Evolutionary conservation across 257 asterid species (phyloP).

Genomic region (Linaria vulgaris): DNA sequence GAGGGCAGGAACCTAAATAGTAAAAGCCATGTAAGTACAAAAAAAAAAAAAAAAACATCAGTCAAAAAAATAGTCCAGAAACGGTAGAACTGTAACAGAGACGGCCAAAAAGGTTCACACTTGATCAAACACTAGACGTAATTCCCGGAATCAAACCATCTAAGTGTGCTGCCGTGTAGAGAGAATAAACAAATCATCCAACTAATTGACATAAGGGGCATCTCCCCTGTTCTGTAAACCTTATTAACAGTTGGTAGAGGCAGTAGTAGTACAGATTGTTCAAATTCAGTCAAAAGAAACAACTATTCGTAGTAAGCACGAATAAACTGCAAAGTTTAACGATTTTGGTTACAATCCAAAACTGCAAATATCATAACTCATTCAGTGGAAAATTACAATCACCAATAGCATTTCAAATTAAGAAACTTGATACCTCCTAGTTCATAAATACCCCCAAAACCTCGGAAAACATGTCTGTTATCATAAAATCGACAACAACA

Average conservation of each 20-base stretch:
- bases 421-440: too few relatives aligned
- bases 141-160: slow-evolving; percentile 12
- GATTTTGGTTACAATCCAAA: not conserved
- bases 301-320: not conserved
- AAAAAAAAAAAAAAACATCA: slow-evolving; percentile 7
- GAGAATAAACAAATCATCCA: slow-evolving; percentile 3
- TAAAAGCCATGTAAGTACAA: slow-evolving; percentile 10
- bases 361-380: too few relatives aligned
- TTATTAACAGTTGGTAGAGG: slow-evolving; percentile 4
- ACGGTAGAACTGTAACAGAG: not conserved
- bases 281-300: slow-evolving; percentile 15
- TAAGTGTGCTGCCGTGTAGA: not conserved
- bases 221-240: not conserved
- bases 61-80: not conserved
- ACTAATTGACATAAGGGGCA: not conserved
- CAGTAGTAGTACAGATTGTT: not conserved
- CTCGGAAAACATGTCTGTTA: too few relatives aligned
- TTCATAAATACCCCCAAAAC: not conserved
- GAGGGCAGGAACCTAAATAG: slow-evolving; percentile 22
- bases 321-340: not conserved
- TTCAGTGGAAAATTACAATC: not conserved
- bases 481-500: too few relatives aligned
- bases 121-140: not conserved
- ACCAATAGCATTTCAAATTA: not conserved
- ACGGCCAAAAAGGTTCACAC: not conserved